phyloP scores from a whole-genome alignment of 2,329 filamentous ascomycete species.

The Paecilomyces variotii region DNA sequence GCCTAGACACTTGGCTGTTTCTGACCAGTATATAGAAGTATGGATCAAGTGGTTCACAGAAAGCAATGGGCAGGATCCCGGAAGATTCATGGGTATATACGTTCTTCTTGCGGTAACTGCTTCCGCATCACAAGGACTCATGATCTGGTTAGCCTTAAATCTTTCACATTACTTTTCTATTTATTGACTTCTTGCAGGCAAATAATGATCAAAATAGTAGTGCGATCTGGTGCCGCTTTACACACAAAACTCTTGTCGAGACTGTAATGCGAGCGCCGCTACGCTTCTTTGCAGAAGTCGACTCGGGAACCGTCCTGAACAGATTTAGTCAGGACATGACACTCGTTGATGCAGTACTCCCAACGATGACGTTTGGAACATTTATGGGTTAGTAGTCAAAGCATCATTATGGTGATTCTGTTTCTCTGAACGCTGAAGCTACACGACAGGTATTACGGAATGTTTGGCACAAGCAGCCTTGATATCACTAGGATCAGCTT shows the following conservation, averaged over 20 bases:
- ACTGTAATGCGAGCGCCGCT: slow-evolving; percentile 5
- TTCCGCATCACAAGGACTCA: not conserved
- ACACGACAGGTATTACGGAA: not conserved
- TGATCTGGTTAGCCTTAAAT: slow-evolving; percentile 5
- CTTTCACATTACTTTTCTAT: not conserved
- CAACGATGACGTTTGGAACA: not conserved
- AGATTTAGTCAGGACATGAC: slow-evolving; percentile 1
- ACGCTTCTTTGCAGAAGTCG: slow-evolving; percentile 3
- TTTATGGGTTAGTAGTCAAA: not conserved
- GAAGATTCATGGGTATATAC: not conserved
- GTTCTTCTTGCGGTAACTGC: not conserved
- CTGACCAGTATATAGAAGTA: slow-evolving; percentile 3
- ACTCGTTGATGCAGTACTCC: not conserved
- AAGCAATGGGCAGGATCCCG: not conserved
- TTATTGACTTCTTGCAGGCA: not conserved
- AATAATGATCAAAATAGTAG: slow-evolving; percentile 1
- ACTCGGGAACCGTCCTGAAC: slow-evolving; percentile 3
- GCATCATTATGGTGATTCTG: not conserved
- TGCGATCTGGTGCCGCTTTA: not conserved
- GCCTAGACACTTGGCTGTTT: not conserved
- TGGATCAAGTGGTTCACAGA: slow-evolving; percentile 5
- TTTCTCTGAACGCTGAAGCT: not conserved
- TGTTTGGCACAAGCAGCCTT: not conserved
- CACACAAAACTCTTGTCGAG: not conserved
- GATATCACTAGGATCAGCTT: not conserved